Base-by-base conservation (phyloP, 2,329 filamentous ascomycete genomes). In the Epichloe sylvatica region DNA sequence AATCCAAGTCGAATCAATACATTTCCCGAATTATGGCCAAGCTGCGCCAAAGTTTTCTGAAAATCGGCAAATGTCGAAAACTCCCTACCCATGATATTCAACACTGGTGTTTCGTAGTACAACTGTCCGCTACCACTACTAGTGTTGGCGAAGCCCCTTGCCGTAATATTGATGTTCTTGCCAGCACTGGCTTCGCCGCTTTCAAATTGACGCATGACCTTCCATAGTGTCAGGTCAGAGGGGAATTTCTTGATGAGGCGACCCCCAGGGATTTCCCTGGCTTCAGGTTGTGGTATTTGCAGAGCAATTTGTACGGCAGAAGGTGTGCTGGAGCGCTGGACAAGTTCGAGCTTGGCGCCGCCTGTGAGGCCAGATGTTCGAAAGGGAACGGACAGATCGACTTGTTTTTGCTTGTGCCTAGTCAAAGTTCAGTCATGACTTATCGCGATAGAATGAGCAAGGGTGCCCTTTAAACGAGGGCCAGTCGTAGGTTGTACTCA, bases 341-440 rank as follows among this genome's bases (percentile, higher is more conserved):
- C 84, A 46, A 98, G 84, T 62, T 97, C 90, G 51, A 98, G 80
- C 63, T 94, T 94, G 52, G 92, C 91, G 53, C 92, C 92, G 37
- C 86, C 78, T 12, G 77, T 74, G 5, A 98, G 81, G 46, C 89
- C 87, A 5, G 89, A 84, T 30, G 91, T 80, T 45, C 91, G 83
- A 63, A 90, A 87, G 40, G 86, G 84, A 50, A 88, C 76, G 6
- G 89, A 91, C 8, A 98, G 77, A 60, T 96, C 89, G 51, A 98
- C 72, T 35, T 80, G 74, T 62, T 91, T 95, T 66, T 91, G 86
- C 63, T 88, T 89, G 65, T 90, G 73, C 60, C 85, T 89, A 51
- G n/a, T 4, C 17, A 11, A 2, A 11, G 35, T 50, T 37, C 35
- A 30, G 25, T 11, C 25, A 30, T 30, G 25, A 4, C 25, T 9